A percentile compares a stretch with the other conserved stretches of the same genome.
These are phyloP conservation scores for Biscutella laevigata DNA, from an alignment of 441 rosid genomes.

Conservation along the genomic window DNA sequence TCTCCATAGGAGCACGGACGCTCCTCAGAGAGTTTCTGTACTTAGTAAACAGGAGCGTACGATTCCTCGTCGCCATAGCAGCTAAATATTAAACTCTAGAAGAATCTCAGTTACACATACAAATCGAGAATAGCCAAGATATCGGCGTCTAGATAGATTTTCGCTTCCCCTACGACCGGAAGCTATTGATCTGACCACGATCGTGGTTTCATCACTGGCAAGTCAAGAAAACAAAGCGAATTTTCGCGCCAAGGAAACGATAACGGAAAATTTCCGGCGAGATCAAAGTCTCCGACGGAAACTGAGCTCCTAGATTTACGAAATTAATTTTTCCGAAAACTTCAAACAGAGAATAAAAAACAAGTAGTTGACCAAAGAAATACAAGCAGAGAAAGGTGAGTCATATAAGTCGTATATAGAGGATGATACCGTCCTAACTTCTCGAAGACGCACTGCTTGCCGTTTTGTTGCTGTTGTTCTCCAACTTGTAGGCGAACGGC, in stretches of 20 bases:
- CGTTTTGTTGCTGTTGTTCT: too few species aligned
- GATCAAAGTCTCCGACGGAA: slow-evolving; percentile 1
- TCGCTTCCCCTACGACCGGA: slow-evolving; percentile 19
- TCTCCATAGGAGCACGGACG: slow-evolving; percentile 49
- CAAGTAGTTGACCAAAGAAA: too few species aligned
- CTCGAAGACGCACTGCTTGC: too few species aligned
- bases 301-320: slow-evolving; percentile 17
- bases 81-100: slow-evolving; percentile 6
- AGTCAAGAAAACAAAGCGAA: not conserved
- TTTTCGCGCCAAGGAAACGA: not conserved
- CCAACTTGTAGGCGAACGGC: too few species aligned
- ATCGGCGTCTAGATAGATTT: not conserved
- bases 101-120: not conserved
- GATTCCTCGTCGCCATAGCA: slow-evolving; percentile 74
- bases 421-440: too few species aligned
- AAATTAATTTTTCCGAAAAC: too few species aligned
- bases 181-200: slow-evolving; percentile 26
- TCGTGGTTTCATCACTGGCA: slow-evolving; percentile 16
- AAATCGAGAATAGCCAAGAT: slow-evolving; percentile 3
- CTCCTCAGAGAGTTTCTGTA: slow-evolving; percentile 84
- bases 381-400: too few species aligned
- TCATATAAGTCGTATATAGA: too few species aligned
- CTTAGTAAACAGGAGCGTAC: slow-evolving; percentile 57
- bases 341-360: too few species aligned
- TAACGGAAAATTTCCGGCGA: not conserved